Base-by-base conservation (phyloP, 129 eudicot species). In the Flaveria brownii region DNA sequence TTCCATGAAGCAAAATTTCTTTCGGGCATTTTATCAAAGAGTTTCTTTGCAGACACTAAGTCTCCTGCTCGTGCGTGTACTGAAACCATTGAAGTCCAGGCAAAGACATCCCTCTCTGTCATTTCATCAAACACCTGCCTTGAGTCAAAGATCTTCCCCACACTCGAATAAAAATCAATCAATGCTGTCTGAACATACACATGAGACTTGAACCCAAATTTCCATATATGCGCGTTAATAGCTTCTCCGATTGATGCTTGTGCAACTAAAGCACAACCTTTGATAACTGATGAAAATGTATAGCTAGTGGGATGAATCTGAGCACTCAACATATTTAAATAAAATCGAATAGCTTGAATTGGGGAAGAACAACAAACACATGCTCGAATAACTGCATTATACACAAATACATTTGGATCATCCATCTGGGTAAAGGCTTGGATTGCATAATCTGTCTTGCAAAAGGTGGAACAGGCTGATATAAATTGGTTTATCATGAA, bases 21-120 rank as follows among this genome's bases (percentile, higher is more conserved):
- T 63, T 90, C 91, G 0, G 95, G 89, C 96, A 93, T 90, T 36
- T 86, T 83, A 82, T 90, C 86, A 63, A 90, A 86, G 79, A 93
- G 78, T 56, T 41, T 59, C 65, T 81, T 84, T 0, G 96, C 98
- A n/a, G 90, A 81, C 67, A 46, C 83, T 80, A 90, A 72, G 62
- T 93, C 91, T 33, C 96, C 97, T 4, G 71, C 83, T 22, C 87
- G 80, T 63, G 83, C 81, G 72, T 81, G 78, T 25, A 85, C 88
- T 1, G 85, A 83, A 59, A 93, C 51, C 85, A 93, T 84, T 0
- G 88, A 75, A 18, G 92, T 80, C 96, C 98, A 90, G 1, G 84
- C 87, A 81, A 86, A 93, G 68, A 56, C 63, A 80, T 90, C 98
- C 72, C 92, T 78, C 26, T 81, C 86, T 16, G 77, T 71, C 91